phyloP scores from a whole-genome alignment of 2,329 filamentous ascomycete species.

The Tolypocladium guangdongense region DNA sequence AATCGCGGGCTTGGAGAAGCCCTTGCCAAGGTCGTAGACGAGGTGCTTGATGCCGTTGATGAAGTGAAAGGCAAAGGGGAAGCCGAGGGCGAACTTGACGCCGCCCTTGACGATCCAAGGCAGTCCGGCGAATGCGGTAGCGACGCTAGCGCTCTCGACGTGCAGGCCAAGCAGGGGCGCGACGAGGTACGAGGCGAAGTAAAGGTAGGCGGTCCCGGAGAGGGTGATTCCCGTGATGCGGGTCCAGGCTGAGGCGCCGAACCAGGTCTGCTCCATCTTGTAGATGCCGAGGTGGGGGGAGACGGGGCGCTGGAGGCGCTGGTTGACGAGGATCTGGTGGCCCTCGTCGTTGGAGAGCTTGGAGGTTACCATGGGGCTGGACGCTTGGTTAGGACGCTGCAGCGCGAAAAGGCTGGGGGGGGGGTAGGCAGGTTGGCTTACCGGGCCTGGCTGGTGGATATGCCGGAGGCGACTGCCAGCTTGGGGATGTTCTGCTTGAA shows the following conservation, averaged over 20 bases:
- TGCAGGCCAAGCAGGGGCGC: constrained; percentile 62
- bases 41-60: constrained; percentile 46
- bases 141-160: constrained; percentile 48
- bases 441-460: constrained; percentile 36
- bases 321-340: constrained; percentile 60
- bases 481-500: constrained; percentile 36
- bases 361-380: constrained; percentile 44
- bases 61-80: constrained; percentile 49
- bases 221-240: constrained; percentile 73
- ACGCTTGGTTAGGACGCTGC: background rate
- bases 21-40: constrained; percentile 38
- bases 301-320: constrained; percentile 73
- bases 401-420: background rate
- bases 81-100: constrained; percentile 43
- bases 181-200: constrained; percentile 69
- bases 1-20: constrained; percentile 38
- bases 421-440: constrained; percentile 15
- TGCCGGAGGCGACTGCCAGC: constrained; percentile 29
- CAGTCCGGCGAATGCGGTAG: constrained; percentile 47
- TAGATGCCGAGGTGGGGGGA: constrained; percentile 82
- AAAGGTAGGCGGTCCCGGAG: constrained; percentile 67
- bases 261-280: constrained; percentile 77
- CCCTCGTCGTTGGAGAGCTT: constrained; percentile 43
- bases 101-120: constrained; percentile 48
- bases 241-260: constrained; percentile 59